Base-by-base conservation (phyloP, 2,329 filamentous ascomycete genomes). In the Neofusicoccum umdonicola region DNA sequence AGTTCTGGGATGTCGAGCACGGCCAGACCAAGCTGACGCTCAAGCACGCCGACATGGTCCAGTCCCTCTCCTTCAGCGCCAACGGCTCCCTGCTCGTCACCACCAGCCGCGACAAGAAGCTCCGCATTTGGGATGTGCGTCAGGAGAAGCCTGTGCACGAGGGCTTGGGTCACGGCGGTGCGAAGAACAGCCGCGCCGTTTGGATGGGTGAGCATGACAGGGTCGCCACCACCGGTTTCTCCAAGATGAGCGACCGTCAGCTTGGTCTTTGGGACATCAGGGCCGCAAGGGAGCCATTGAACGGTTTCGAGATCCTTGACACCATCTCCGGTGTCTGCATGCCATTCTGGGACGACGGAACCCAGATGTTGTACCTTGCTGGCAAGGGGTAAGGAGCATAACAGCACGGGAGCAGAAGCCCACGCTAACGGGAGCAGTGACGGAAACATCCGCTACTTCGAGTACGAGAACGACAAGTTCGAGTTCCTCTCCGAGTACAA, bases 261-360 rank as follows among this genome's bases (percentile, higher is more conserved):
- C 85, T 99, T 70, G 95, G 91, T 62, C 84, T 99, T 42, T 99
- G 95, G 95, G 95, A 99, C 82, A 88, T 93, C 54, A 91, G 93
- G 71, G 89, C 87, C 68, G 87, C 88, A 17, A 80, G 78, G 41
- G 90, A 96, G 72, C 95, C 95, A 56, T 90, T 98, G 72, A 93
- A 92, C 58, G 93, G 93, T 15, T 97, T 97, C 81, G 89, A 87
- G 72, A 90, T 91, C 70, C 85, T 99, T 56, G 95, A 99, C 80
- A 96, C 92, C 52, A 97, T 97, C 73, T 97, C 94, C 51, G 95
- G 95, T 76, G 93, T 99, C 66, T 96, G 93, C 85, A 97, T 99
- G 92, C 95, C 95, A 37, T 98, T 99, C 86, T 99, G 95, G 95
- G 95, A 99, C 76, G 94, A 98, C 67, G 92, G 93, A 67, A 97